Evolutionary conservation across 768 basidiomycete species (phyloP), one percentile per base, ranked within the genome.

Genomic region (Pleurotus cornucopiae): DNA sequence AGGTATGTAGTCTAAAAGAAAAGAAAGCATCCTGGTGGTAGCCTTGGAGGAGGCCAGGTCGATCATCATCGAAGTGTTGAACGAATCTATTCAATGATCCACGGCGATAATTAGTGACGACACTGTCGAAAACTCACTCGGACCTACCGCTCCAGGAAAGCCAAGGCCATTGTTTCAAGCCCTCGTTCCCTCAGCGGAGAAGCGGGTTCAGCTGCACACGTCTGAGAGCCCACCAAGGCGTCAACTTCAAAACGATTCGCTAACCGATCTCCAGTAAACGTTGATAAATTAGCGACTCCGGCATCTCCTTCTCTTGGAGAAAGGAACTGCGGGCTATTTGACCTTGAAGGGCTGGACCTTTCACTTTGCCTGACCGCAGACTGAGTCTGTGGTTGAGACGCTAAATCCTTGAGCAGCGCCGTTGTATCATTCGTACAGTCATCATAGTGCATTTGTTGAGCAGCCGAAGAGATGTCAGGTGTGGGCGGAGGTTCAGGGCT

Each of bases 11-110:
- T 53, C 39, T n/a, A n/a, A 53, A 53, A 40, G 51, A 53, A 39
- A 53, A 53, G 38, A 40, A 53, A n/a, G 51, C 51, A 25, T 41
- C 39, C n/a, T 39, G 21, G 41, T 53, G 51, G 23, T 53, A 53
- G 18, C 37, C 51, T n/a, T 4, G 20, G 23, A 40, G 51, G 16
- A 53, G 14, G 13, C 14, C 37, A 25, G 51, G 4, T 6, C 51
- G 51, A 41, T 53, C 18, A 38, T 20, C 39, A 41, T 53, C 37
- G 38, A 53, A 53, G 20, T 21, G 34, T 23, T 53, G 51, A 16
- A 53, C 20, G 13, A 39, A 53, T 14, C 51, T 53, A 38, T 14
- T 12, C 39, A 18, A 34, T 34, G 30, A 34, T 34, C 30, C 30
- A 34, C 30, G 30, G 30, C 9, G 3, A 34, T 34, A 11, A 34